Conservation (phyloP, 2,329 filamentous ascomycete genomes). For the Clonostachys rhizophaga region DNA sequence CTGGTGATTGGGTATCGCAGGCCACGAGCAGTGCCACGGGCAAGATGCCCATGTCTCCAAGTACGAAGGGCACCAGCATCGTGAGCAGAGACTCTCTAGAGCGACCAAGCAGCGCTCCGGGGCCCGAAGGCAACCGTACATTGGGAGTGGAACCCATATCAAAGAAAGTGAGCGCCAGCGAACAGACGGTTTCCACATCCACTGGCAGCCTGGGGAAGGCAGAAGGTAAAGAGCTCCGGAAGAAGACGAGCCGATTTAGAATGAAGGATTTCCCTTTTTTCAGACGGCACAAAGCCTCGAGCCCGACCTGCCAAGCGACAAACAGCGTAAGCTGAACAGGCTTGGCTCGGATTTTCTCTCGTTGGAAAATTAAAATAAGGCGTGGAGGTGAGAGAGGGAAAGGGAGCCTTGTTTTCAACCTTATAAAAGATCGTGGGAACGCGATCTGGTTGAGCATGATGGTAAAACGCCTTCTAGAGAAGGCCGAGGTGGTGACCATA, state of each 20-base stretch:
- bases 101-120: slow-evolving; percentile 36
- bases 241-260: slow-evolving; percentile 58
- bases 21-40: slow-evolving; percentile 59
- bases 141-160: not conserved
- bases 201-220: slow-evolving; percentile 36
- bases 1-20: slow-evolving; percentile 58
- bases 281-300: slow-evolving; percentile 42
- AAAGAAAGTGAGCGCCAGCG: not conserved
- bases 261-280: slow-evolving; percentile 58
- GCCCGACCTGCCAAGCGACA: slow-evolving; percentile 8
- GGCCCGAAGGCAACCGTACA: slow-evolving; percentile 1
- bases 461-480: no score
- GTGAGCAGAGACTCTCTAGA: slow-evolving; percentile 56
- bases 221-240: slow-evolving; percentile 48
- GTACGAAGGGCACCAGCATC: slow-evolving; percentile 62
- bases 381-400: no score
- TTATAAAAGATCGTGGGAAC: no score
- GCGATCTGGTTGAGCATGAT: no score
- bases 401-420: no score
- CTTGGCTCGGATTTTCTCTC: no score
- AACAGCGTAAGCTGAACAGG: slow-evolving; percentile 22
- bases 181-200: not conserved
- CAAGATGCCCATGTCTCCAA: slow-evolving; percentile 61
- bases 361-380: no score
- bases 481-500: no score